phyloP scores from a whole-genome alignment of 352 stramenopile species.

The Halophytophthora polymorphica region DNA sequence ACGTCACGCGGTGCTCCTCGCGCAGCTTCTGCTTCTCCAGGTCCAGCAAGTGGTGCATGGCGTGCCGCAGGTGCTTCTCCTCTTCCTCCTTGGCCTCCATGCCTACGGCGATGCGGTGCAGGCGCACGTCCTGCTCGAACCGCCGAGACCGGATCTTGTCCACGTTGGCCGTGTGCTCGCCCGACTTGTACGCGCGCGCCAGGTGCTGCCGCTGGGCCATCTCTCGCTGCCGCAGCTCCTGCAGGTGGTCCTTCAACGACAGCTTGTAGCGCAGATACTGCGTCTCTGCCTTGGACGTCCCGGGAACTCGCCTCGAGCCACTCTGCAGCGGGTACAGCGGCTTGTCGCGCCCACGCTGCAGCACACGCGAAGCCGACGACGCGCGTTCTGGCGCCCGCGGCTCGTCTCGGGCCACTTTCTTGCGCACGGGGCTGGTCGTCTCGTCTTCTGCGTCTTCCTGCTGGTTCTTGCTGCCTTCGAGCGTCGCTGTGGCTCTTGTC shows the following conservation, averaged over 20 bases:
- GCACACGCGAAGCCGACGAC: neutral
- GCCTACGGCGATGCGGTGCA: constrained; percentile 61
- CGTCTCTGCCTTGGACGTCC: constrained; percentile 35
- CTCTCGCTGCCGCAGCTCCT: constrained; percentile 61
- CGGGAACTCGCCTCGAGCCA: constrained; percentile 9
- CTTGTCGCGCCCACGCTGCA: constrained; percentile 8
- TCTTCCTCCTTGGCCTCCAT: constrained; percentile 61
- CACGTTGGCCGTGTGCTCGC: constrained; percentile 60
- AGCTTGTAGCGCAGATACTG: constrained; percentile 73
- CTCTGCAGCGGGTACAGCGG: constrained; percentile 48
- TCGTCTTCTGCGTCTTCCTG: constrained; percentile 26
- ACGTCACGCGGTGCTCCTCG: constrained; percentile 56
- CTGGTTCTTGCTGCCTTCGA: constrained; percentile 21
- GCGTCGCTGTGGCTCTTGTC: neutral
- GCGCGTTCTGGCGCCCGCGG: constrained; percentile 14
- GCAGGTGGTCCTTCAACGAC: constrained; percentile 61
- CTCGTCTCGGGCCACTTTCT: constrained; percentile 27
- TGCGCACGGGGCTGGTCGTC: constrained; percentile 28
- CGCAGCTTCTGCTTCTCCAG: constrained; percentile 68
- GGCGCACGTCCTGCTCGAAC: constrained; percentile 65
- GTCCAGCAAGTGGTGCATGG: constrained; percentile 58
- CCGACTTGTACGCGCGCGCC: constrained; percentile 55
- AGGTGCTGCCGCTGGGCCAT: constrained; percentile 57
- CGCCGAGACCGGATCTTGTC: constrained; percentile 65
- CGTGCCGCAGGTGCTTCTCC: constrained; percentile 63